These are phyloP conservation scores for Ceriops zippeliana DNA, from an alignment of 345 rosid genomes.

Conservation along the genomic window DNA sequence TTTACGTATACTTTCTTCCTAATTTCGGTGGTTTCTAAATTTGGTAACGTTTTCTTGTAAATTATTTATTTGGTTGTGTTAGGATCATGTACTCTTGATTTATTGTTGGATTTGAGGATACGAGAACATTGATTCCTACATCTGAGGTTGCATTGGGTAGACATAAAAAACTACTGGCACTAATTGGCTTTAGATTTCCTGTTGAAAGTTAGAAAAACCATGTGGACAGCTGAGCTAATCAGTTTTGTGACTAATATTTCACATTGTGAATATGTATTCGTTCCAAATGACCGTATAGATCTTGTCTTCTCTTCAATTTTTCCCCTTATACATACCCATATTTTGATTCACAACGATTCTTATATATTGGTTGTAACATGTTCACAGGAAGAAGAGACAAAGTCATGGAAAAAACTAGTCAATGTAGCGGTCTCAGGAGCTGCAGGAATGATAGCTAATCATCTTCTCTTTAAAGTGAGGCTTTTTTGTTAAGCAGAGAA, in stretches of 20 bases:
- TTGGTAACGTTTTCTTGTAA: neutral
- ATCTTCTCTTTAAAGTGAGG: slow-evolving; percentile 92
- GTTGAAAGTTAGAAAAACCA: neutral
- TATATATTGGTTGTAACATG: neutral
- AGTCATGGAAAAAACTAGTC: slow-evolving; percentile 80
- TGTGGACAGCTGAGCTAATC: neutral
- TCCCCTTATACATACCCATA: neutral
- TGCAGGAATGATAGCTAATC: slow-evolving; percentile 96
- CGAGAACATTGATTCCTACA: too few species aligned
- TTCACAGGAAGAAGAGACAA: slow-evolving; percentile 85
- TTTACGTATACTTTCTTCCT: too few species aligned
- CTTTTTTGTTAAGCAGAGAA: neutral
- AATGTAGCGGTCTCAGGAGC: slow-evolving; percentile 88
- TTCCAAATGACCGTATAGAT: neutral
- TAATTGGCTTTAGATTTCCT: neutral
- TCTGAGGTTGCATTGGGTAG: too few species aligned
- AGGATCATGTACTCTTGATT: too few species aligned
- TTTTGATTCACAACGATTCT: neutral
- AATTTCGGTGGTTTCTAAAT: neutral
- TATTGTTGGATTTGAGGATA: neutral
- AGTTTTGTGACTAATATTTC: neutral
- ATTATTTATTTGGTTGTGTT: neutral
- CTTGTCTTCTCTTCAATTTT: neutral
- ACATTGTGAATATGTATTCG: neutral
- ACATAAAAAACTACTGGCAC: too few species aligned